A percentile compares a stretch with the other conserved stretches of the same genome.
phyloP scores from a whole-genome alignment of 305 asterid genomes.

The Fraxinus angustifolia region DNA sequence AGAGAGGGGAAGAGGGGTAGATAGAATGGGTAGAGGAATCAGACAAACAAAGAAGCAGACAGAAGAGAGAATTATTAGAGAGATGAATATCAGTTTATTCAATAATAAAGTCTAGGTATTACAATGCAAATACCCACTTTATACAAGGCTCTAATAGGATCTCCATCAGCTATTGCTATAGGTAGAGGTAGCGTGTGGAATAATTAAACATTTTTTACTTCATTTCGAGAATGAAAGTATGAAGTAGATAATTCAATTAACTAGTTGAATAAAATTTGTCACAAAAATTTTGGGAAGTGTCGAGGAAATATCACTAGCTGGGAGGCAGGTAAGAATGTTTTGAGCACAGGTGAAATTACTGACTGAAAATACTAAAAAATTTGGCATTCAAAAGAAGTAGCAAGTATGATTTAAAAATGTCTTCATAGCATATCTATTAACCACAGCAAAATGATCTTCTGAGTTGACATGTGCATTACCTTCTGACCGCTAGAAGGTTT shows the following conservation, averaged over 20 bases:
- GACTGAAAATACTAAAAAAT: background rate
- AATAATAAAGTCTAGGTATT: background rate
- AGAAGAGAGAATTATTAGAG: background rate
- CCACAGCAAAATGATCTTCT: background rate
- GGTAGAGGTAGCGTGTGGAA: background rate
- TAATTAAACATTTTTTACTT: background rate
- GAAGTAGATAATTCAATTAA: background rate
- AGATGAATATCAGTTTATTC: background rate
- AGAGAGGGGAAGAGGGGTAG: background rate
- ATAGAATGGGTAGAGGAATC: background rate
- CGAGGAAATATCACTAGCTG: background rate
- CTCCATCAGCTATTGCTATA: background rate
- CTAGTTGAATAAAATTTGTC: background rate
- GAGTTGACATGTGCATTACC: slow-evolving; percentile 39
- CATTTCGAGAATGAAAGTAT: background rate
- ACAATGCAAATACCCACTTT: background rate
- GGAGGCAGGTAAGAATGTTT: background rate
- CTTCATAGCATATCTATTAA: background rate
- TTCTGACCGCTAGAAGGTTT: slow-evolving; percentile 90
- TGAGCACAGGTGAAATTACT: background rate
- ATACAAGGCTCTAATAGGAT: background rate
- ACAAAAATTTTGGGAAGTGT: background rate
- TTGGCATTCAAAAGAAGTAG: background rate
- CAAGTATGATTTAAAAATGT: background rate
- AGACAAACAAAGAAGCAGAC: background rate